Percentiles rank a stretch among this genome's conserved stretches.
These are phyloP conservation scores for Hypseocharis bilobata DNA, from an alignment of 441 rosid species.

Conservation along the genomic window DNA sequence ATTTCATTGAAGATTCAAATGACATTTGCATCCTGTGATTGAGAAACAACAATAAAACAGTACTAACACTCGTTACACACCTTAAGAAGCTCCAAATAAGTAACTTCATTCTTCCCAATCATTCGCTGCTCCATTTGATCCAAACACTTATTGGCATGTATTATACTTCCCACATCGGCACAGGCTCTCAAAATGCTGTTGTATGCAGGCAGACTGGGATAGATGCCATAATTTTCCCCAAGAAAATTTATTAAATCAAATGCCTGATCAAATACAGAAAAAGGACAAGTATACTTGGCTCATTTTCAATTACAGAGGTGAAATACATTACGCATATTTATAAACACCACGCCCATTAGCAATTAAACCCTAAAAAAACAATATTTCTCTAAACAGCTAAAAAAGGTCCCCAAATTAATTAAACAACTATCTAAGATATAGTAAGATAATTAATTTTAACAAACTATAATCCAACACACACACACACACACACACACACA, in stretches of 20 bases:
- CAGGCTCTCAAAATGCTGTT: constrained; percentile 59
- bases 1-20: neutral
- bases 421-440: constrained; percentile 8
- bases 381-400: neutral
- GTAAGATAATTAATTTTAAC: constrained; percentile 1
- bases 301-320: constrained; percentile 1
- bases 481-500: too few species aligned
- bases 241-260: constrained; percentile 38
- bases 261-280: constrained; percentile 44
- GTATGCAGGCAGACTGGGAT: constrained; percentile 42
- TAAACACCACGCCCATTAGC: constrained; percentile 7
- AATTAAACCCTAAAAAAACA: neutral
- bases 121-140: constrained; percentile 61
- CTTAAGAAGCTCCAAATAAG: constrained; percentile 68
- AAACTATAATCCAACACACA: neutral
- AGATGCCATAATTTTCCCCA: constrained; percentile 39
- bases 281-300: constrained; percentile 3
- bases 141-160: constrained; percentile 55
- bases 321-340: constrained; percentile 11
- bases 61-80: constrained; percentile 30
- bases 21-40: neutral
- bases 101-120: constrained; percentile 63
- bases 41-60: constrained; percentile 8
- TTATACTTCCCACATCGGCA: constrained; percentile 29
- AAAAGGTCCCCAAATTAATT: neutral